Evolutionary conservation across 1,284 basidiomycete genomes (phyloP).

Genomic region (Tilletia setariae): DNA sequence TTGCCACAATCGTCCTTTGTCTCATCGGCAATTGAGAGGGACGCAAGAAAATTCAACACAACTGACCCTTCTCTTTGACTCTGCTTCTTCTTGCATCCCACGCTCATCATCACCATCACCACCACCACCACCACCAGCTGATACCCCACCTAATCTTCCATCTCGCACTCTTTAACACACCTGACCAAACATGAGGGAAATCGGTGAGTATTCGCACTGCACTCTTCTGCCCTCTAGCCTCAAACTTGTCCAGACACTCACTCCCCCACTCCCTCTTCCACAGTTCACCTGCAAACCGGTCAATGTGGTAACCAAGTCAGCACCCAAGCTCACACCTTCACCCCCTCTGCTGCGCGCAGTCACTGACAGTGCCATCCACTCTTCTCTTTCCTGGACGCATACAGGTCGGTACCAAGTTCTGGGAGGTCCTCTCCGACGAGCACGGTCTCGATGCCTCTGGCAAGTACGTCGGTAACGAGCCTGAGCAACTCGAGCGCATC

Average conservation of each 20-base stretch:
- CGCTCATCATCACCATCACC: not conserved
- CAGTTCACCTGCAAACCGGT: constrained; percentile 54
- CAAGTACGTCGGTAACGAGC: constrained; percentile 82
- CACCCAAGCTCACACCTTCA: constrained; percentile 18
- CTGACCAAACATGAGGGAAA: constrained; percentile 5
- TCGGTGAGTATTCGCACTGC: not conserved
- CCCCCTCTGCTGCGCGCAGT: constrained; percentile 26
- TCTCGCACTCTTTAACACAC: constrained; percentile 7
- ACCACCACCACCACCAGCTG: not conserved
- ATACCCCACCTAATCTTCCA: not conserved
- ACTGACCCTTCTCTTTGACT: too few species aligned
- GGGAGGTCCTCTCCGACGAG: constrained; percentile 94
- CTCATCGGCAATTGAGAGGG: too few species aligned
- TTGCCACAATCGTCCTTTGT: too few species aligned
- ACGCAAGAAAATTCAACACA: too few species aligned
- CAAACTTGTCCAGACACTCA: not conserved
- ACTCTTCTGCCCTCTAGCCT: not conserved
- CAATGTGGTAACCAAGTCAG: constrained; percentile 56
- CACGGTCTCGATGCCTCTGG: constrained; percentile 92
- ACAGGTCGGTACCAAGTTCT: constrained; percentile 85
- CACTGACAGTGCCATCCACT: constrained; percentile 15
- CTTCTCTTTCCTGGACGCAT: not conserved
- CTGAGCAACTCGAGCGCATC: constrained; percentile 95
- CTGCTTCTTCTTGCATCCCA: not conserved
- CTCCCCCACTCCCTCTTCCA: not conserved